Evolutionary conservation across 164 flowering plant species (phyloP).

Genomic region (Annona cherimola): DNA sequence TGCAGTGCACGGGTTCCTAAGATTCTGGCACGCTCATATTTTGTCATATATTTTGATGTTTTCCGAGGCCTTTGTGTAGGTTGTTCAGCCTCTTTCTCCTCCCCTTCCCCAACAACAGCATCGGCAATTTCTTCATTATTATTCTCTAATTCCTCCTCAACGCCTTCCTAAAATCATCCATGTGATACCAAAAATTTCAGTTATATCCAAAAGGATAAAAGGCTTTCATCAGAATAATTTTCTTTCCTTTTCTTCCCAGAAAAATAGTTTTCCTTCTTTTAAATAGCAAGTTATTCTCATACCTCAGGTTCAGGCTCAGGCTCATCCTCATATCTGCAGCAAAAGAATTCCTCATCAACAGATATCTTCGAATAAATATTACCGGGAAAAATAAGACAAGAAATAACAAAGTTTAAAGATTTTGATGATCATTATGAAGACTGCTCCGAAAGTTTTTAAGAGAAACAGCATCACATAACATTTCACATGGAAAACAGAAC

Average conservation of each 20-base stretch:
- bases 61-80: conserved; percentile 35
- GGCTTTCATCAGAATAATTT: no score
- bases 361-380: not conserved
- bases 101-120: conserved; percentile 29
- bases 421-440: not conserved
- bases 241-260: no score
- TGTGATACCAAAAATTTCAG: conserved; percentile 1
- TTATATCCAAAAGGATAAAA: not conserved
- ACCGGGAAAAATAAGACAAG: not conserved
- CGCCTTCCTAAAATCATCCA: conserved; percentile 37
- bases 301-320: conserved; percentile 87
- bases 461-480: not conserved
- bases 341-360: not conserved
- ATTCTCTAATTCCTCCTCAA: conserved; percentile 38
- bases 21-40: conserved; percentile 61
- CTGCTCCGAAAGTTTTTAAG: not conserved
- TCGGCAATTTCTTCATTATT: conserved; percentile 44
- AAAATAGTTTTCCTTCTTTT: not conserved
- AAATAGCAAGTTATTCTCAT: not conserved
- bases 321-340: conserved; percentile 69
- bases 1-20: conserved; percentile 64
- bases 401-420: not conserved
- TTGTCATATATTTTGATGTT: conserved; percentile 60
- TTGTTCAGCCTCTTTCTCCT: conserved; percentile 34
- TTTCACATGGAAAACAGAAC: no score